Conservation (phyloP, 2,329 filamentous ascomycete species). For the Colletotrichum sansevieriae region DNA sequence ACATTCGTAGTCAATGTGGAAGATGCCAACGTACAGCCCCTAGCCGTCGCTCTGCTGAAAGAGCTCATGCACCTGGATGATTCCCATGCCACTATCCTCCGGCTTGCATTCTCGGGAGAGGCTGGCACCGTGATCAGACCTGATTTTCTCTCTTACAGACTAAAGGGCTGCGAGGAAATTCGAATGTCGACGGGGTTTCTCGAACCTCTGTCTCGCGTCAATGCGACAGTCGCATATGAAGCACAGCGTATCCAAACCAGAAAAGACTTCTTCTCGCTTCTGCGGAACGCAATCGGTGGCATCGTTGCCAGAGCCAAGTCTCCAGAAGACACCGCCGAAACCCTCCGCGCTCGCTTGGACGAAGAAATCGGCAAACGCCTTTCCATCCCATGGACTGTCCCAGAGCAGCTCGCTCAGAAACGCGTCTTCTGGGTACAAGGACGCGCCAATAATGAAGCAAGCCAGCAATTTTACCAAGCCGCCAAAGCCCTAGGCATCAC, state of each 20-base stretch:
- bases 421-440: constrained; percentile 30
- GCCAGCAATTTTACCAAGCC: constrained; percentile 2
- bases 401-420: background rate
- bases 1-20: background rate
- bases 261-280: background rate
- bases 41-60: background rate
- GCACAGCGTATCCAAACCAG: background rate
- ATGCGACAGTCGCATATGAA: background rate
- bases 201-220: background rate
- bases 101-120: background rate
- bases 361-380: background rate
- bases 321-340: background rate
- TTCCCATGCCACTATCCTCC: background rate
- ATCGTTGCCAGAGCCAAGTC: background rate
- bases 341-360: background rate
- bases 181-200: background rate
- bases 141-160: constrained; percentile 7
- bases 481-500: constrained; percentile 50
- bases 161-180: background rate
- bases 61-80: background rate
- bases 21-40: background rate
- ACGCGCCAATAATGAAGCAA: constrained; percentile 22
- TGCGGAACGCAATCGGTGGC: background rate
- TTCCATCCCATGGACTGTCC: constrained; percentile 11
- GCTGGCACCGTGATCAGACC: background rate